Evolutionary conservation across 2,329 filamentous ascomycete species (phyloP), one percentile per base, ranked within the genome.

Genomic region (Ambrosiella beaveri): DNA sequence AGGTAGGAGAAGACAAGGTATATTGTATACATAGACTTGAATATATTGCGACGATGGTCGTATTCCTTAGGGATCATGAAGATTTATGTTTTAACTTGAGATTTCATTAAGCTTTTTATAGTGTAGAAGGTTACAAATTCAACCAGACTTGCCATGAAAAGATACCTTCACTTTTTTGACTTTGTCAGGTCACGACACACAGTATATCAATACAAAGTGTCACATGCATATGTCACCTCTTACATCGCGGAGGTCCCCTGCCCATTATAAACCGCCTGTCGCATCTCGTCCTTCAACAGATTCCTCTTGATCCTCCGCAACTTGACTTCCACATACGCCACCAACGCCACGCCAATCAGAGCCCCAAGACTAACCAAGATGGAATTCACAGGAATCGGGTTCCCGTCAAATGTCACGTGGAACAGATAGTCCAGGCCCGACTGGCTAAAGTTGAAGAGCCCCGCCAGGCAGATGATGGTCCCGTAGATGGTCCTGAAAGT

Each of bases 401-500:
- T 75, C 4, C 82, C 80, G 19, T 73, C 64, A 65, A 91, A 95
- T 0, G 76, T 75, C 58, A 79, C 74, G 65, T 94, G 86, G 45
- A 89, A 88, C 40, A 91, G 68, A 27, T 83, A 80, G 68, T 95
- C 89, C 39, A 95, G 74, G 0, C 79, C 88, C 4, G 84, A 84
- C 71, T 95, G 88, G 1, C 80, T 80, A 65, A 96, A 90, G 69
- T 94, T 95, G 65, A 89, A 77, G 0, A 95, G 68, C 0, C 90
- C 89, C 0, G 88, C 84, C 1, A 93, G 71, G 69, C 87, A 94
- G 64, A 95, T 95, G 63, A 95, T 86, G 17, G 90, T 76, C 9
- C 89, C 89, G 69, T 95, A 95, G n/a, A 96, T 88, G 59, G 87
- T 95, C 51, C 89, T 90, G 64, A 95, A 95, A 0, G 88, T 95